Evolutionary conservation across 2,329 filamentous ascomycete genomes (phyloP).

Genomic region (Aspergillus spinulosporus): DNA sequence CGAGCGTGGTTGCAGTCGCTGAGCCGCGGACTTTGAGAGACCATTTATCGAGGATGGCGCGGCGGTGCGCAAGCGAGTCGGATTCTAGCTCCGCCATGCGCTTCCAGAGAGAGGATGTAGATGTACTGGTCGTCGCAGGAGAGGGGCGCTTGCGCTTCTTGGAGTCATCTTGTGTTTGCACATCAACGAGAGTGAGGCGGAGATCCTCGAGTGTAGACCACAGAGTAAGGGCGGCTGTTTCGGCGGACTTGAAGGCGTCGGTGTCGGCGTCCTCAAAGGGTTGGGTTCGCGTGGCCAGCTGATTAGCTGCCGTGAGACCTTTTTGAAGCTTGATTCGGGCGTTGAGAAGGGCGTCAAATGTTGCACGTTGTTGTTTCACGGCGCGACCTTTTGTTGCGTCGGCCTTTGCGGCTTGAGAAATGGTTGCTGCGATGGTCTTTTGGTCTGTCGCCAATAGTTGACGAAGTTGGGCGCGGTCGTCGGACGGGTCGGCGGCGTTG

Average conservation of each 20-base stretch:
- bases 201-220: slow-evolving; percentile 67
- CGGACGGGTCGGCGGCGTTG: slow-evolving; percentile 28
- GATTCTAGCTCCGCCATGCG: slow-evolving; percentile 68
- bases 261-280: slow-evolving; percentile 38
- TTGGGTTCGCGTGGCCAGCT: slow-evolving; percentile 56
- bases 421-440: slow-evolving; percentile 63
- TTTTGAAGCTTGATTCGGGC: slow-evolving; percentile 92
- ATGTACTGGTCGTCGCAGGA: slow-evolving; percentile 52
- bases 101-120: slow-evolving; percentile 69
- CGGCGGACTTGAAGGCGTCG: slow-evolving; percentile 69
- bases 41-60: slow-evolving; percentile 83
- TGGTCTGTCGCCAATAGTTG: slow-evolving; percentile 69
- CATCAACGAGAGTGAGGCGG: slow-evolving; percentile 41
- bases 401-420: slow-evolving; percentile 67
- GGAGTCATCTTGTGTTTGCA: slow-evolving; percentile 33
- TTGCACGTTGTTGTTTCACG: slow-evolving; percentile 79
- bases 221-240: slow-evolving; percentile 79
- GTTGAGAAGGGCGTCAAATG: slow-evolving; percentile 86
- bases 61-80: slow-evolving; percentile 60
- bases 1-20: slow-evolving; percentile 49
- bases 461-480: slow-evolving; percentile 60
- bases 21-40: slow-evolving; percentile 69
- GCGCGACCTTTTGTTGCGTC: slow-evolving; percentile 84
- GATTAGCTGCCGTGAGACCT: slow-evolving; percentile 78
- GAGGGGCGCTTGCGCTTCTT: slow-evolving; percentile 52